A percentile compares a stretch with the other conserved stretches of the same genome.
Evolutionary conservation across 164 flowering plant genomes (phyloP).

Genomic region (Kalanchoe fedtschenkoi): DNA sequence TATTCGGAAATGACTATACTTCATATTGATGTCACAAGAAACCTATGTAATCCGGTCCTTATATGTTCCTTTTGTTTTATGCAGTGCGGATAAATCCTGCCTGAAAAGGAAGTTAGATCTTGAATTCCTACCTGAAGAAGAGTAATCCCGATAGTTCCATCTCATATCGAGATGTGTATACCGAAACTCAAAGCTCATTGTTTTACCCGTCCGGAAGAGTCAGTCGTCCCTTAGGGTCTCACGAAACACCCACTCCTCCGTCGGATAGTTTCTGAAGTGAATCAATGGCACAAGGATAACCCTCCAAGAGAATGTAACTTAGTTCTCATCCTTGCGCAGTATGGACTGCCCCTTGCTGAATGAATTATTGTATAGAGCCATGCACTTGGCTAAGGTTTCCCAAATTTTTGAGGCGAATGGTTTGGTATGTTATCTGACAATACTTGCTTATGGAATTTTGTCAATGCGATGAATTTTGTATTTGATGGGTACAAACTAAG

Average conservation of each 20-base stretch:
- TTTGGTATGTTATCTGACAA: too few species aligned
- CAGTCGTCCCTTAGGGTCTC: not conserved
- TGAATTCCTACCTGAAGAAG: slow-evolving; percentile 38
- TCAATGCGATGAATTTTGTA: too few species aligned
- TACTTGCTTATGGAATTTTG: too few species aligned
- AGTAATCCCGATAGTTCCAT: not conserved
- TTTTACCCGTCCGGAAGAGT: not conserved
- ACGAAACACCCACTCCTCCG: not conserved
- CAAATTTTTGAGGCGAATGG: not conserved
- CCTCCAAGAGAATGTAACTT: not conserved
- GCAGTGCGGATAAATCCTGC: slow-evolving; percentile 84
- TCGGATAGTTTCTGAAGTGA: not conserved
- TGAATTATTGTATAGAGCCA: not conserved
- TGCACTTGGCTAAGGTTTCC: not conserved
- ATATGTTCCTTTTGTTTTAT: slow-evolving; percentile 6
- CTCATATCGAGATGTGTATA: not conserved
- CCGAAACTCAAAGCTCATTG: not conserved
- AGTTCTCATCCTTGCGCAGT: not conserved
- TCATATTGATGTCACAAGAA: not conserved
- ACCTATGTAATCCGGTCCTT: not conserved
- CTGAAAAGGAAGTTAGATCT: slow-evolving; percentile 81
- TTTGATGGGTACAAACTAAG: too few species aligned
- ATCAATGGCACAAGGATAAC: not conserved
- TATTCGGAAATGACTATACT: not conserved
- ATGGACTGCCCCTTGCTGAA: not conserved